Conservation (phyloP, 1,284 basidiomycete species). For the Ceratobasidium sp. region DNA sequence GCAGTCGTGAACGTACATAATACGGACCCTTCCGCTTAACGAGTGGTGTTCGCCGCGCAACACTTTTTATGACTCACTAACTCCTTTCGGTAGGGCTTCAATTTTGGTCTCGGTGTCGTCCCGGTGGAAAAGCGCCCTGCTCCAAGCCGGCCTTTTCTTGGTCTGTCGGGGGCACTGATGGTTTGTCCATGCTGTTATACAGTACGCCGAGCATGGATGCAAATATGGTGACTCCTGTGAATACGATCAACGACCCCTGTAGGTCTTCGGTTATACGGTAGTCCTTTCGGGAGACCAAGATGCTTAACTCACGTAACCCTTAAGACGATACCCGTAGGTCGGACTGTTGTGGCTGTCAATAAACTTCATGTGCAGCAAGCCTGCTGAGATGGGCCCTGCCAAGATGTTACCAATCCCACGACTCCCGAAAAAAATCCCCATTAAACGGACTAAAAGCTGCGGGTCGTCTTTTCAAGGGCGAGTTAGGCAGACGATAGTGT, state of each 20-base stretch:
- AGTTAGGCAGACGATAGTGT: background rate
- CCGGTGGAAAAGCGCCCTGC: background rate
- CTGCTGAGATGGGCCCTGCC: constrained; percentile 23
- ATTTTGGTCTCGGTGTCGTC: background rate
- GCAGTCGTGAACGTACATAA: no score
- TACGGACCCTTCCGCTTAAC: no score
- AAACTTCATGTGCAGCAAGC: constrained; percentile 8
- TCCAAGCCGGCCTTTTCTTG: no score
- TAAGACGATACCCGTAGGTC: constrained; percentile 23
- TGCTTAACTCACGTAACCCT: constrained; percentile 24
- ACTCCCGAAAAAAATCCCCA: constrained; percentile 47
- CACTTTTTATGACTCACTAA: no score
- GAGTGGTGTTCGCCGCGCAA: no score
- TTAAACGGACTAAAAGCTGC: constrained; percentile 43
- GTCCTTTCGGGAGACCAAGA: background rate
- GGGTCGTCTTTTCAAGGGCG: constrained; percentile 43
- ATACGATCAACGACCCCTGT: constrained; percentile 39
- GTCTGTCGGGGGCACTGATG: background rate
- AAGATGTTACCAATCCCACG: constrained; percentile 35
- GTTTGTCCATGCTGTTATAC: constrained; percentile 7
- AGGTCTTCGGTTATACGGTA: background rate
- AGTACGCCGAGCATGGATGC: constrained; percentile 13
- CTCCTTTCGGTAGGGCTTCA: background rate
- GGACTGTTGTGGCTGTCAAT: background rate
- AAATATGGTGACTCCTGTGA: constrained; percentile 29